A percentile compares a stretch with the other conserved stretches of the same genome.
phyloP scores from a whole-genome alignment of 805 yeast genomes.

The Lachancea kluyveri region DNA sequence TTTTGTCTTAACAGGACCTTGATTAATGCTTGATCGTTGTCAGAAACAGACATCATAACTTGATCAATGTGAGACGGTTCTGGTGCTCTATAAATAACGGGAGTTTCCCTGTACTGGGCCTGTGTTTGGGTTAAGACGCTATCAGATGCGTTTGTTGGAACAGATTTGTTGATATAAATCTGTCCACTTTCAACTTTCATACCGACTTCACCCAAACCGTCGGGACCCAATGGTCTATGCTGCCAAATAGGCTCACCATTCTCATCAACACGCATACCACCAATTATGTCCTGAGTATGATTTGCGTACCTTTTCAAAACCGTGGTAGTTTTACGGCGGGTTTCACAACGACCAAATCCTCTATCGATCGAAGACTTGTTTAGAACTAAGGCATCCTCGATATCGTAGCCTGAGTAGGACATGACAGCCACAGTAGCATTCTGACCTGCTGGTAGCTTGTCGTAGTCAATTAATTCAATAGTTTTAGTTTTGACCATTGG shows the following conservation, averaged over 20 bases:
- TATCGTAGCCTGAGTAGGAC: conserved; percentile 99
- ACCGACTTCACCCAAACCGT: conserved; percentile 96
- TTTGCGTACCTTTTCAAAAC: conserved; percentile 87
- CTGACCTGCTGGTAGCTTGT: conserved; percentile 97
- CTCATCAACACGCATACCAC: conserved; percentile 86
- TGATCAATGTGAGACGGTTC: conserved; percentile 94
- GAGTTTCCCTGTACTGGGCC: conserved; percentile 77
- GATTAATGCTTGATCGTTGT: conserved; percentile 88
- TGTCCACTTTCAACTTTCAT: conserved; percentile 86
- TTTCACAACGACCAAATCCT: conserved; percentile 98
- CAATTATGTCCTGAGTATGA: conserved; percentile 85
- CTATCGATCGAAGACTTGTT: conserved; percentile 92
- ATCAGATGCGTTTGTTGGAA: conserved; percentile 81
- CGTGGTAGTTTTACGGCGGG: conserved; percentile 84
- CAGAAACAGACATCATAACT: conserved; percentile 95
- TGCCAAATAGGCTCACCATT: conserved; percentile 77
- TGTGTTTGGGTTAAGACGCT: conserved; percentile 31
- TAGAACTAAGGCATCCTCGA: conserved; percentile 94
- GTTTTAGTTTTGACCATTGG: conserved; percentile 99
- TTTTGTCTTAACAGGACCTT: conserved; percentile 92
- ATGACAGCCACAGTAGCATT: conserved; percentile 98
- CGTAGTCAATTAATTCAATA: conserved; percentile 90
- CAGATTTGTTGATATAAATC: conserved; percentile 87
- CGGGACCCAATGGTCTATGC: conserved; percentile 83
- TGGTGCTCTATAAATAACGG: conserved; percentile 88